These are phyloP conservation scores for Cladosporium austrohemisphaericum DNA, from an alignment of 2,329 filamentous ascomycete species.

Conservation along the genomic window DNA sequence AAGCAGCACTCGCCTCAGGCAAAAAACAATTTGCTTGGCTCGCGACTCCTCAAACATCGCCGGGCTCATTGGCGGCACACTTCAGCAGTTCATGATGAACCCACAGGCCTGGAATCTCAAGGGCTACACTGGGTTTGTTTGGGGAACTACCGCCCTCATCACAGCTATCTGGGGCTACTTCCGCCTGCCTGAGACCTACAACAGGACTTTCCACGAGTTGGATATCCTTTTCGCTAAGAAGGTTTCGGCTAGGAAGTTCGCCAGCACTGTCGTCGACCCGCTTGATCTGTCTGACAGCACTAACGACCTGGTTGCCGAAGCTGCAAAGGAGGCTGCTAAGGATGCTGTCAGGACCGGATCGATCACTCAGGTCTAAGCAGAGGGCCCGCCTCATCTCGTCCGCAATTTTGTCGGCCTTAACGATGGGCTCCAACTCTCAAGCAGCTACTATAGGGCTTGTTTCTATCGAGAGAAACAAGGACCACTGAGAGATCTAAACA, in stretches of 20 bases:
- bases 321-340: constrained; percentile 12
- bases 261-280: constrained; percentile 19
- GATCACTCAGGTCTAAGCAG: not conserved
- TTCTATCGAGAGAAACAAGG: too few relatives aligned
- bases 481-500: too few relatives aligned
- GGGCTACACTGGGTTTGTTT: constrained; percentile 35
- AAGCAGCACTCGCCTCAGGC: constrained; percentile 18
- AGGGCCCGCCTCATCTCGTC: too few relatives aligned
- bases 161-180: constrained; percentile 33
- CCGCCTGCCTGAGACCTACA: constrained; percentile 34
- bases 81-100: constrained; percentile 8
- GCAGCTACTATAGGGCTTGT: too few relatives aligned
- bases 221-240: constrained; percentile 35
- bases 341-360: constrained; percentile 12
- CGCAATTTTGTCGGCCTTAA: too few relatives aligned
- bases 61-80: not conserved
- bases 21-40: constrained; percentile 23
- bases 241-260: constrained; percentile 30
- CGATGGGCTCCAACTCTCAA: too few relatives aligned
- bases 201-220: constrained; percentile 35
- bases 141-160: constrained; percentile 22
- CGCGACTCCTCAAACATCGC: constrained; percentile 12
- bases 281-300: constrained; percentile 9
- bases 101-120: constrained; percentile 24
- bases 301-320: constrained; percentile 8